phyloP scores from a whole-genome alignment of 768 basidiomycete genomes.

The Gelatoporia subvermispora region DNA sequence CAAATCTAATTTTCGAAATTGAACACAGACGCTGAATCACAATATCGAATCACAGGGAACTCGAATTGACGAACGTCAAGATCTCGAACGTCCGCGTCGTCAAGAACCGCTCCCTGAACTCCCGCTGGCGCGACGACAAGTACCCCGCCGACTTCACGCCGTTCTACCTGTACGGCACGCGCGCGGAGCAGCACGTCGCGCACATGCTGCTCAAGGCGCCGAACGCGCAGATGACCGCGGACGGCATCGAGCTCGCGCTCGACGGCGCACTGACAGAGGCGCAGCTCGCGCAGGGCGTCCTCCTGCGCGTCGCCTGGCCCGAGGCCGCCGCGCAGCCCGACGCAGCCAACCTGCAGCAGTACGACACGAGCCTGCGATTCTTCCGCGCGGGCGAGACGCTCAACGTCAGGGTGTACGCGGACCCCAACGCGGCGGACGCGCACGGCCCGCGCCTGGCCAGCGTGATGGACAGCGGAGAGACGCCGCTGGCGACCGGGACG shows the following conservation, averaged over 20 bases:
- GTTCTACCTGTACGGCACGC: conserved; percentile 37
- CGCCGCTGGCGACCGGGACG: conserved; percentile 10
- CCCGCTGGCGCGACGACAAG: conserved; percentile 24
- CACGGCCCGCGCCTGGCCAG: conserved; percentile 11
- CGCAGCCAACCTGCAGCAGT: not conserved
- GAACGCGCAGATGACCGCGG: conserved; percentile 18
- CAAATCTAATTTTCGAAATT: no score
- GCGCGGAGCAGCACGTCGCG: conserved; percentile 27
- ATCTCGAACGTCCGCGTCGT: conserved; percentile 27
- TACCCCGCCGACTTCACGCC: conserved; percentile 28
- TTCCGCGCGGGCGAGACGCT: conserved; percentile 6
- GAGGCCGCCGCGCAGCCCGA: conserved; percentile 17
- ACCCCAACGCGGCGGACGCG: conserved; percentile 2
- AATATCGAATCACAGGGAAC: no score
- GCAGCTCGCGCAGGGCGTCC: conserved; percentile 11
- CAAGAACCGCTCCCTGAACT: conserved; percentile 26
- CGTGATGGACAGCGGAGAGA: not conserved
- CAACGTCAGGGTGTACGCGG: conserved; percentile 10
- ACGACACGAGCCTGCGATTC: conserved; percentile 1
- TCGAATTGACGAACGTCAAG: not conserved
- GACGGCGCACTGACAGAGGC: not conserved
- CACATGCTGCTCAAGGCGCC: conserved; percentile 24
- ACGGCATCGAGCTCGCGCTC: conserved; percentile 9
- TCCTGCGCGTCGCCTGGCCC: conserved; percentile 11
- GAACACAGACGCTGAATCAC: no score